Conservation (phyloP, 2,329 filamentous ascomycete genomes). For the Pseudogymnoascus sp. region DNA sequence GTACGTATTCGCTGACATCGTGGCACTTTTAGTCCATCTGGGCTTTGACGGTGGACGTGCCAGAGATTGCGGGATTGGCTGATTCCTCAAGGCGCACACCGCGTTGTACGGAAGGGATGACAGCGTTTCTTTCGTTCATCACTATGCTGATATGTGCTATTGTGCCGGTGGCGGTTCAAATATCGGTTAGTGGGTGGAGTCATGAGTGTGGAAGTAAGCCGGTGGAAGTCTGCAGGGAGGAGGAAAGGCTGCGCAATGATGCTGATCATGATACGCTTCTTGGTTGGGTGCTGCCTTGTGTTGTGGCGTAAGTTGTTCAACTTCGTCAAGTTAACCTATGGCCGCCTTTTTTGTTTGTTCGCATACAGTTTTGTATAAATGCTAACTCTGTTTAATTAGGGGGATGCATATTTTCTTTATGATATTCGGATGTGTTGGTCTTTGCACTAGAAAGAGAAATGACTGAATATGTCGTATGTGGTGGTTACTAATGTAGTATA, state of each 20-base stretch:
- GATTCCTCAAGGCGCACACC: background rate
- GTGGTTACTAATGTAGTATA: background rate
- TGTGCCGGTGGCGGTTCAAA: background rate
- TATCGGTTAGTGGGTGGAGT: background rate
- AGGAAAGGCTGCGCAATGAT: background rate
- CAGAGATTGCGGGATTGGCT: background rate
- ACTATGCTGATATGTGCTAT: background rate
- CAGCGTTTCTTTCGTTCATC: background rate
- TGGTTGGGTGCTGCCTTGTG: background rate
- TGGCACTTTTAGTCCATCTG: background rate
- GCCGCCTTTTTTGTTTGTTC: background rate
- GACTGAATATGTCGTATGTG: background rate
- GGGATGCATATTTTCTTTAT: background rate
- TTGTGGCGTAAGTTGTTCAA: background rate
- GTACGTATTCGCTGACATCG: background rate
- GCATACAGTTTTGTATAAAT: background rate
- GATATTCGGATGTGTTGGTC: background rate
- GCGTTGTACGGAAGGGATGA: background rate
- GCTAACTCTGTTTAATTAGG: background rate
- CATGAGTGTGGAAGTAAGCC: background rate
- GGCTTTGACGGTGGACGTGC: background rate
- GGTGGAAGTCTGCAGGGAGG: background rate
- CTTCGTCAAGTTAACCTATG: background rate
- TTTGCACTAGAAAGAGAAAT: background rate
- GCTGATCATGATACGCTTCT: background rate